phyloP scores from a whole-genome alignment of 192 early-diverging fungal species.

The Rhizoclosmatium globosum region DNA sequence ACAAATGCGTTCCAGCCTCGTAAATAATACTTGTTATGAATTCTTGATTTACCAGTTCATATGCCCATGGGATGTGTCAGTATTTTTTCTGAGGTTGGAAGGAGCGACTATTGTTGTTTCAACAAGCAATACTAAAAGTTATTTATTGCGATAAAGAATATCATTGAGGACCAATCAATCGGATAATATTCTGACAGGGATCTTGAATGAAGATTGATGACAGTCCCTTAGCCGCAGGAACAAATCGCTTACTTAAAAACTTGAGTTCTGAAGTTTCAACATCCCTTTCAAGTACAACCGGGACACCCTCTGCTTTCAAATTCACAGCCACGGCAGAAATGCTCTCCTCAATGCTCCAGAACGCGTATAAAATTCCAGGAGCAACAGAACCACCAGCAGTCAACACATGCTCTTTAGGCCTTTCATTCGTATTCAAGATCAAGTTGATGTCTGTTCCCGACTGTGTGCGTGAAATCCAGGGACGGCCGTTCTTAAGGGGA shows the following conservation, averaged over 20 bases:
- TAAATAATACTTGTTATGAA: no score
- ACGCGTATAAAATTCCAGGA: not conserved
- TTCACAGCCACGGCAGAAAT: not conserved
- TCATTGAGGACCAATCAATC: not conserved
- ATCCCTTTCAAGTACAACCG: not conserved
- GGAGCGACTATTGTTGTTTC: no score
- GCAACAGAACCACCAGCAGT: not conserved
- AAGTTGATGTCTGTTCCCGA: constrained; percentile 5
- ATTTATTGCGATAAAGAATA: not conserved
- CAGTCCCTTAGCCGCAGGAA: not conserved
- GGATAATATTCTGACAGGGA: constrained; percentile 9
- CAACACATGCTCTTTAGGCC: constrained; percentile 4
- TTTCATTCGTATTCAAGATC: constrained; percentile 13
- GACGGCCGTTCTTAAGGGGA: not conserved
- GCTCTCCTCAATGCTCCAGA: not conserved
- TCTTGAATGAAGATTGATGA: constrained; percentile 6
- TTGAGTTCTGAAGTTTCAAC: not conserved
- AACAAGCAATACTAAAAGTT: no score
- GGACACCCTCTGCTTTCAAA: not conserved
- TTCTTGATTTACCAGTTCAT: no score
- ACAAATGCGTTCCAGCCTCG: no score
- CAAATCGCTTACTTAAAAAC: not conserved
- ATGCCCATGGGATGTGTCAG: no score
- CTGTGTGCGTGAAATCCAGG: not conserved
- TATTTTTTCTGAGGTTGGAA: no score